Conservation (phyloP, 495 filamentous ascomycete genomes). For the Niebla homalea region DNA sequence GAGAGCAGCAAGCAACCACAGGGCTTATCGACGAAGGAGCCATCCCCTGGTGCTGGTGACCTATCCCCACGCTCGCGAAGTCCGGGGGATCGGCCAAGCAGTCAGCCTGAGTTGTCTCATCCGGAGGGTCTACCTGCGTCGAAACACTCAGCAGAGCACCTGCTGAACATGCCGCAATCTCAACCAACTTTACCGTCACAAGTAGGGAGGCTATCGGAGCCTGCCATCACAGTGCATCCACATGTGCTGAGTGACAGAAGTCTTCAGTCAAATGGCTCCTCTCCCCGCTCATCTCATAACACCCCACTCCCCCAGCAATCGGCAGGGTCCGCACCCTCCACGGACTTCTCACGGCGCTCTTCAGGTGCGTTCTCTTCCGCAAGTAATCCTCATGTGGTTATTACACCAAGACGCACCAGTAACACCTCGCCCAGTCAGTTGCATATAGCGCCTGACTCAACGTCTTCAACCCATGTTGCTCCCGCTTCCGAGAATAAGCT, state of each 20-base stretch:
- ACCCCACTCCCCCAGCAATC: conserved; percentile 6
- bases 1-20: conserved; percentile 1
- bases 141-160: conserved; percentile 1
- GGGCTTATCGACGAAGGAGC: neutral
- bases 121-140: conserved; percentile 19
- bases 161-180: neutral
- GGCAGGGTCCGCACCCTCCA: conserved; percentile 2
- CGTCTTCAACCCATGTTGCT: neutral
- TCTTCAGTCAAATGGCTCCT: neutral
- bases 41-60: conserved; percentile 1
- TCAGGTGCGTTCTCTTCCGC: conserved; percentile 17
- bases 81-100: conserved; percentile 9
- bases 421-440: conserved; percentile 19
- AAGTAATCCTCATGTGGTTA: conserved; percentile 1
- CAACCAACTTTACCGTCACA: neutral
- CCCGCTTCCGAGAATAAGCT: conserved; percentile 12
- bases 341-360: conserved; percentile 17
- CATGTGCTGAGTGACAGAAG: neutral
- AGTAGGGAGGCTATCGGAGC: neutral
- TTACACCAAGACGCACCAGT: conserved; percentile 14
- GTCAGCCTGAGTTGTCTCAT: conserved; percentile 18
- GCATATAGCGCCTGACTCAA: conserved; percentile 14
- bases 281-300: conserved; percentile 15
- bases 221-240: neutral
- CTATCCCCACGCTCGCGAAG: conserved; percentile 16